A percentile compares a stretch with the other conserved stretches of the same genome.
phyloP scores from a whole-genome alignment of 192 early-diverging fungal genomes.

The Umbelopsis sp. region DNA sequence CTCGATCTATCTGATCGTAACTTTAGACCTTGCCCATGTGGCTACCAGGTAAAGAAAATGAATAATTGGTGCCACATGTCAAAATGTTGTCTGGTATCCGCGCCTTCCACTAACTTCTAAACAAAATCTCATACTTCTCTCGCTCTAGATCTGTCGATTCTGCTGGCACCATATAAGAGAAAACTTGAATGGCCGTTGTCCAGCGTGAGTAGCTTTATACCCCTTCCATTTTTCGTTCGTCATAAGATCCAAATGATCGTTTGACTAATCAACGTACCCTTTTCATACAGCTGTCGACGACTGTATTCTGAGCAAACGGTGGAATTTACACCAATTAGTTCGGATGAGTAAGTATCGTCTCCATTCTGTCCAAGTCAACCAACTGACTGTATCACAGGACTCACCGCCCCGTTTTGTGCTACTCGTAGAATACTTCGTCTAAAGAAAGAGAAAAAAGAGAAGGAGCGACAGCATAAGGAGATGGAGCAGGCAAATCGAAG shows the following conservation, averaged over 20 bases:
- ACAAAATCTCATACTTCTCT: no score
- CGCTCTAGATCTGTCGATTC: conserved; percentile 86
- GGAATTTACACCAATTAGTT: conserved; percentile 85
- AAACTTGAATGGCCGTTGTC: conserved; percentile 86
- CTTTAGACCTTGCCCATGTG: conserved; percentile 95
- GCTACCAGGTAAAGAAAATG: conserved; percentile 76
- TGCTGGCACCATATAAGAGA: conserved; percentile 96
- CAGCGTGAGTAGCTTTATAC: conserved; percentile 66
- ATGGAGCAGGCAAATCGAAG: conserved; percentile 76
- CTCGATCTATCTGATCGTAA: conserved; percentile 92
- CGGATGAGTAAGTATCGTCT: conserved; percentile 69
- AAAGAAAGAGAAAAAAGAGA: conserved; percentile 76
- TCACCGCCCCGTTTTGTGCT: not conserved
- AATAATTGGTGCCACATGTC: not conserved
- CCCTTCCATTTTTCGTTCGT: not conserved
- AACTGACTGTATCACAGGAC: no score
- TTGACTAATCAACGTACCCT: no score
- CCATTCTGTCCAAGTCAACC: no score
- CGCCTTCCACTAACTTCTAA: not conserved
- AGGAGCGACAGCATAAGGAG: conserved; percentile 92
- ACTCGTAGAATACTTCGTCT: conserved; percentile 56
- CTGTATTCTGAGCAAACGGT: conserved; percentile 88
- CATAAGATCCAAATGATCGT: not conserved
- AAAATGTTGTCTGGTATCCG: not conserved
- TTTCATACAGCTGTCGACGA: conserved; percentile 65